Evolutionary conservation across 306 rosid genomes (phyloP), one percentile per base, ranked within the genome.

Genomic region (Mimosa bimucronata): DNA sequence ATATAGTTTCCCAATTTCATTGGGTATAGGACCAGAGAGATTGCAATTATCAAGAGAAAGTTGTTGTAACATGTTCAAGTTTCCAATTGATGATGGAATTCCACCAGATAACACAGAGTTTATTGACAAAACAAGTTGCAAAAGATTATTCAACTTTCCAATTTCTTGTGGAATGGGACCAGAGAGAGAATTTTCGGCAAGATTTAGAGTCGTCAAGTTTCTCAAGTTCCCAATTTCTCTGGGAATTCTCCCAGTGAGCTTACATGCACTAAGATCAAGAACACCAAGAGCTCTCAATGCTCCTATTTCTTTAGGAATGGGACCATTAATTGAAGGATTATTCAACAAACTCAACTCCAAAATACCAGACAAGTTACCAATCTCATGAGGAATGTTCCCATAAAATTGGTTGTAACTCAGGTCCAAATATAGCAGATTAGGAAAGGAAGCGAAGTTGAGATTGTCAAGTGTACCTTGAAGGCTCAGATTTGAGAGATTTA

Each of bases 291-390:
- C n/a, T 1, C 67, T 46, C n/a, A 81, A 2, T 31, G 21, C 2
- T 10, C 80, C 80, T 21, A 81, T 81, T 57, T 75, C 80, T 55
- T 2, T 13, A 31, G 84, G 37, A 0, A 65, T 65, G 2, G 25
- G 23, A 34, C 71, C 71, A 0, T 1, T 46, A 46, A 46, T 15
- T 2, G 21, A 18, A 31, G 1, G 6, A 31, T 65, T 65, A 0
- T 2, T 0, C 1, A 13, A 3, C 71, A 65, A 14, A 7, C 0
- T 31, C 44, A 65, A 12, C 7, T 0, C 6, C 3, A 7, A 18
- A 65, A 65, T 18, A 65, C 45, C 34, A 1, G 71, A 65, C 26
- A 65, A 65, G 26, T 65, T 34, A 6, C 45, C 45, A 18, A 65
- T 31, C 7, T 65, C 12, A 0, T 10, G 71, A 11, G 71, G 45